Base-by-base conservation (phyloP, 202 grass and related monocot genomes). In the Hordeum pubiflorum region DNA sequence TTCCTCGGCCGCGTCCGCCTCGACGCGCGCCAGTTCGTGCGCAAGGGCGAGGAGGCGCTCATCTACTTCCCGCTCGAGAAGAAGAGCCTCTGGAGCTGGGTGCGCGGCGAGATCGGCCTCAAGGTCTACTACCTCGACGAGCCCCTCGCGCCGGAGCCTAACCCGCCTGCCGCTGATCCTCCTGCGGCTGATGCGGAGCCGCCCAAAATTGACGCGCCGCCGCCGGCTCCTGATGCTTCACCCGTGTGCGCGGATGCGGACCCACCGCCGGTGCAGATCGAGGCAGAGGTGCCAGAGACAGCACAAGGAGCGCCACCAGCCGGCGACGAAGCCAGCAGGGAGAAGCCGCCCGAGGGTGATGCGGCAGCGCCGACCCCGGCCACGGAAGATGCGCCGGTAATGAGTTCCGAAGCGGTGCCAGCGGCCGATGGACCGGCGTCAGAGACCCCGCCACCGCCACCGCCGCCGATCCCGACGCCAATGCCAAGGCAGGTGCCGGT, bases 1-100 rank as follows among this genome's bases (percentile, higher is more conserved):
- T 93, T 97, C 79, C 92, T 97, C 23, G 92, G 95, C 55, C 86
- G 86, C 86, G 92, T 97, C 56, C 80, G 86, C 66, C 66, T 97
- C 62, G 88, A 97, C 77, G 86, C 88, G 7, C 80, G 90, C 29
- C 88, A 82, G 78, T 89, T 93, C 77, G 92, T 97, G 63, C 86
- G 84, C 58, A 88, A 88, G 87, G 95, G 95, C 39, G 95, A 94
- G 90, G 95, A 97, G 88, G 95, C 95, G 40, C 82, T 93, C 60
- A 91, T 94, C 57, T 86, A 86, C 63, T 94, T 97, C 48, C 86
- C 94, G 33, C 84, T 97, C 27, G 74, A 94, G 90, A 97, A 93
- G 77, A 97, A 94, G 86, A 84, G 54, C 58, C 81, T 93, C 77
- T 93, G 91, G 58, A 69, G 67, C 81, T 98, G 95, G 95, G 88